Percentiles rank a stretch among this genome's conserved stretches.
Conservation (phyloP, 192 early-diverging fungal genomes). For the Rhizoclosmatium globosum region DNA sequence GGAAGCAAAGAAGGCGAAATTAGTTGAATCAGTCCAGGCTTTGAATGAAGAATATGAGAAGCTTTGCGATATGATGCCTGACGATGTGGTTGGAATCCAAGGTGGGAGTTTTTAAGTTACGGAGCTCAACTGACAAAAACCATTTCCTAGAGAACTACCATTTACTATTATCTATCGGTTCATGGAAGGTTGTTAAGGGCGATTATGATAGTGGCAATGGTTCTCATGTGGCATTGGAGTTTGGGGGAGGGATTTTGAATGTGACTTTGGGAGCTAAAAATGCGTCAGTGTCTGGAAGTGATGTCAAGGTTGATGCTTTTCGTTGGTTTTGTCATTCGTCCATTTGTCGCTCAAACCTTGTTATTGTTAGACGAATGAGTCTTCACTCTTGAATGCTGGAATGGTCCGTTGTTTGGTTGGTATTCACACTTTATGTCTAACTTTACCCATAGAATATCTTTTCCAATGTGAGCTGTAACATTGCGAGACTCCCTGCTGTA, state of each 20-base stretch:
- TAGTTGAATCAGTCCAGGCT: not conserved
- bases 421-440: not conserved
- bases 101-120: constrained; percentile 4
- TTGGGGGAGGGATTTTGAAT: not conserved
- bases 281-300: not conserved
- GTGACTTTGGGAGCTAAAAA: not conserved
- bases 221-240: not conserved
- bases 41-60: constrained; percentile 20
- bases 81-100: constrained; percentile 38
- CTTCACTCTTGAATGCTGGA: not conserved
- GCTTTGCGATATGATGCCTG: constrained; percentile 32
- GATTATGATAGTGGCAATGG: not conserved
- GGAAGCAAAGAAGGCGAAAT: not conserved
- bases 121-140: not conserved
- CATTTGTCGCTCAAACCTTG: not conserved
- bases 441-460: not conserved
- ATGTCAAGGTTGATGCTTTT: not conserved
- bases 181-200: constrained; percentile 10
- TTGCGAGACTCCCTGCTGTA: not conserved
- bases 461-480: not conserved
- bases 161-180: not conserved
- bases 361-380: not conserved
- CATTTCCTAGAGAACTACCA: constrained; percentile 15
- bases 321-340: not conserved
- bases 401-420: not conserved